Base-by-base conservation (phyloP, 805 yeast species). In the Zygoascus tannicola region DNA sequence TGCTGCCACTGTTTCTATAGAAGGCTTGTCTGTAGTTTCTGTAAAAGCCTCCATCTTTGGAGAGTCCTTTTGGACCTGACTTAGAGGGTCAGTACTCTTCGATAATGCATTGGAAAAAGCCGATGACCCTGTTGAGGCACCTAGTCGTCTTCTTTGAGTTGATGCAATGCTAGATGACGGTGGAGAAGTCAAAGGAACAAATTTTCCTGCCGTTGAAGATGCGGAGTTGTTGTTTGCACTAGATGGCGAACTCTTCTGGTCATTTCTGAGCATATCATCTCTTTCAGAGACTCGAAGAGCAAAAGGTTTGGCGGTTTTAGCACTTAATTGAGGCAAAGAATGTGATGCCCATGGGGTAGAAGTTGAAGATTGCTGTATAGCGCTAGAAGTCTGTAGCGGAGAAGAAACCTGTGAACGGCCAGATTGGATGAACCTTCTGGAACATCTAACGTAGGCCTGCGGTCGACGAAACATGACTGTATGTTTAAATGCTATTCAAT, bases 1-100 rank as follows among this genome's bases (percentile, higher is more conserved):
- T 14, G 45, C 12, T 22, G 48, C 23, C 18, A 20, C 37, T 5
- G 42, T n/a, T 4, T 16, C 16, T 20, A 39, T 16, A 15, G 44
- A 4, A 15, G 18, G 23, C 14, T 10, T 16, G 15, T 19, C 44
- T 40, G 36, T 10, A 33, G 12, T 26, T 26, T 26, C 10, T 8
- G 30, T 26, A n/a, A n/a, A n/a, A n/a, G n/a, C n/a, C n/a, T n/a
- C n/a, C n/a, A n/a, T n/a, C n/a, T n/a, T n/a, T n/a, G n/a, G n/a
- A n/a, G n/a, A n/a, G n/a, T n/a, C n/a, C n/a, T n/a, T n/a, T n/a
- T n/a, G n/a, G n/a, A n/a, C n/a, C n/a, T n/a, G n/a, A n/a, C n/a
- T 26, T 7, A 26, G 12, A 7, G 30, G 30, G 12, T 26, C 12
- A 7, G 7, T 7, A 26, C 30, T 26, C 30, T 26, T 26, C 10